Base-by-base conservation (phyloP, 2,329 filamentous ascomycete genomes). In the Fonsecaea pugnacius region DNA sequence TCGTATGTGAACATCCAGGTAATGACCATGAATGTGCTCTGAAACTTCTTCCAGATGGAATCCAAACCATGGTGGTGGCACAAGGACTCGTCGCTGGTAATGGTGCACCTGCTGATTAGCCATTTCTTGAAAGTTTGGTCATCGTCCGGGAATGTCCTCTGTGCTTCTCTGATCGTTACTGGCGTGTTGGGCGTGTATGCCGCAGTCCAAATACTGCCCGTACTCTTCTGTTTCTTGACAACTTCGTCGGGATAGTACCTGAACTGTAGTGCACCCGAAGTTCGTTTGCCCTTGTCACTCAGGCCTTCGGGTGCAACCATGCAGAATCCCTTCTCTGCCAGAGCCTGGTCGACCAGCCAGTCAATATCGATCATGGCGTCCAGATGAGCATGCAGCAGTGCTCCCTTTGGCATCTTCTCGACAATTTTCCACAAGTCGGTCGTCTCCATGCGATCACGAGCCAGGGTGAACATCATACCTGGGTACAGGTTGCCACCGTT, bases 391-490 rank as follows among this genome's bases (percentile, higher is more conserved):
- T 98, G 93, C 65, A 96, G 79, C 33, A 96, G 81, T 8, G 89
- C 84, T 12, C 94, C 95, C 76, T 98, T 98, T 32, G 94, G 94
- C 90, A 98, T 92, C 68, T 82, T 85, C 64, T 88, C 85, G 16
- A 96, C 85, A 71, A 97, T 95, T 69, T 87, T 84, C 92, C 92
- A 98, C 27, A 97, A 82, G 73, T 88, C 88, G 14, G 91, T 96
- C n/a, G 57, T 58, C 77, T 96, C 91, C 87, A 96, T 96, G 40
- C 87, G 86, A n/a, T 88, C 85, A 76, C 92, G 94, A 70, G 92
- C 92, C 38, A 94, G 83, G 38, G 86, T 88, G 78, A 96, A 97
- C 90, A 96, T 95, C 89, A 96, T 96, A 10, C 93, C 93, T 0
- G 92, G 92, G 74, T 90, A 91, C 57, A 94, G 80, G 70, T 87